Base-by-base conservation (phyloP, 257 asterid species). In the Nicotiana tabacum region DNA sequence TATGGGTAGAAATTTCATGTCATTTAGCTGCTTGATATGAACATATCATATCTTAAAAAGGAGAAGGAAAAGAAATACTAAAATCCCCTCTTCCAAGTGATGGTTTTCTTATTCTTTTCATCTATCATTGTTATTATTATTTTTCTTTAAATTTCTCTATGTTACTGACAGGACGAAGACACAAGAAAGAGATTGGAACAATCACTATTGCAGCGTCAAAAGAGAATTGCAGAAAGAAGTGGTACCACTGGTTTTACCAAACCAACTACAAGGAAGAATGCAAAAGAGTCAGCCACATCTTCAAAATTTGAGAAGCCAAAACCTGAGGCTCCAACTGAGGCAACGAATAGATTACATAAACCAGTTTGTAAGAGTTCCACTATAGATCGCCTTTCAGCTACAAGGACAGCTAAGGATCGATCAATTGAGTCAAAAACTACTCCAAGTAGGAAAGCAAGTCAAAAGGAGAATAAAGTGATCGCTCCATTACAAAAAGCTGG, bases 221-320 rank as follows among this genome's bases (percentile, higher is more conserved):
- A 88, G 88, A 88, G 98, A 86, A 94, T 92, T 32, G 97, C 98
- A 1, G 96, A 91, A 87, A 90, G 98, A 91, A 92, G 93, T 85
- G 87, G 87, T 81, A 87, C 90, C 21, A 89, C 82, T 77, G 90
- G 88, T 77, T 78, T 79, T 77, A 27, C 77, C 12, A 72, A 84
- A 15, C 85, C 82, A 64, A 80, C 82, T 64, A 35, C 91, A 24
- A 92, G 83, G 77, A 86, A 77, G 87, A 66, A 81, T 35, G 21
- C 87, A 55, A 90, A 69, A 74, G 94, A 84, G 83, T 84, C 85
- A 85, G 53, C 39, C 33, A 64, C 89, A 58, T 82, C 91, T 6
- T 56, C 84, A 30, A 89, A 83, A 78, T 30, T 58, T 51, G 90
- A 85, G 82, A 90, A 85, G 84, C 57, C 85, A 29, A 85, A 84